phyloP scores from a whole-genome alignment of 345 rosid genomes.

The Citrus reticulata region DNA sequence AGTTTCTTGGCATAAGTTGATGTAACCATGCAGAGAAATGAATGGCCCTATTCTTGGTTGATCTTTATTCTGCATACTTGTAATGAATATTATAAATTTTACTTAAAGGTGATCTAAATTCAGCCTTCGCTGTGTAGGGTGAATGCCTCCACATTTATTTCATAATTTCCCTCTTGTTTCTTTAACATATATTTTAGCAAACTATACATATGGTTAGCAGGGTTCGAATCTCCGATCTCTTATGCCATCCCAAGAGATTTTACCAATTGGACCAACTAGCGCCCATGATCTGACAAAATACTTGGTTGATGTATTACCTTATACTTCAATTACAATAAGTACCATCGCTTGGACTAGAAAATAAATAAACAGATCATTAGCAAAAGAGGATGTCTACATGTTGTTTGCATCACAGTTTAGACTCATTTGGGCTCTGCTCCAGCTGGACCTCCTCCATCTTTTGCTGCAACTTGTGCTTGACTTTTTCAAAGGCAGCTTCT shows the following conservation, averaged over 20 bases:
- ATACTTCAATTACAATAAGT: neutral
- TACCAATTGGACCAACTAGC: neutral
- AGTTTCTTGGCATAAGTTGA: neutral
- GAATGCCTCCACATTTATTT: neutral
- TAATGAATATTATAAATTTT: neutral
- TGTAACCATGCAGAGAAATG: neutral
- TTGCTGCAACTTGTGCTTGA: constrained; percentile 36
- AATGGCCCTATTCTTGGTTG: neutral
- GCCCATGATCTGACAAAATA: neutral
- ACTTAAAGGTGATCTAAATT: neutral
- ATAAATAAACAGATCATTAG: neutral
- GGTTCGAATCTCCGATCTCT: neutral
- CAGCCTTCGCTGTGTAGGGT: neutral
- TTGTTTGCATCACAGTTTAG: neutral
- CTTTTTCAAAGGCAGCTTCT: constrained; percentile 29
- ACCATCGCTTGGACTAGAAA: neutral
- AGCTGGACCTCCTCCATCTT: neutral
- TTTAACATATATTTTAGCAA: neutral
- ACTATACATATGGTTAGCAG: neutral
- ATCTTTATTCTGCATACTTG: neutral
- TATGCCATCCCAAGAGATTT: neutral
- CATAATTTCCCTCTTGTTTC: neutral
- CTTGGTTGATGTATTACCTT: neutral
- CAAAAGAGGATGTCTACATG: too few species aligned
- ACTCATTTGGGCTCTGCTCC: constrained; percentile 18